Conservation (phyloP, 1,284 basidiomycete species). For the Heterobasidion parviporum region DNA sequence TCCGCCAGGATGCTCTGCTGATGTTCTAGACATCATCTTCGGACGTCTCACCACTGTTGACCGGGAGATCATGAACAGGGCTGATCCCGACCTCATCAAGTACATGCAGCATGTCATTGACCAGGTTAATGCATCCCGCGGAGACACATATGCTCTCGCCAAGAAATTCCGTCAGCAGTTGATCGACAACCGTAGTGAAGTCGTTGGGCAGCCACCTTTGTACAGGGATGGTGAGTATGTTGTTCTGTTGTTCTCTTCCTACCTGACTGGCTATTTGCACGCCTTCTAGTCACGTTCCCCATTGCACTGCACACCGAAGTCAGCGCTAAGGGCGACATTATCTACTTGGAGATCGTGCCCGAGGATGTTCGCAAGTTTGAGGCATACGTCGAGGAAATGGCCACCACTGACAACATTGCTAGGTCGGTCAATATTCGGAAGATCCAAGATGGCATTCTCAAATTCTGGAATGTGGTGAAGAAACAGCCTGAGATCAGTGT, state of each 20-base stretch:
- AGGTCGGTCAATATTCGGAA: slow-evolving; percentile 88
- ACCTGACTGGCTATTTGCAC: slow-evolving; percentile 5
- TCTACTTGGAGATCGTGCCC: slow-evolving; percentile 91
- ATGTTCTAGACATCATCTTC: slow-evolving; percentile 99
- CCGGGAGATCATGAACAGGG: slow-evolving; percentile 94
- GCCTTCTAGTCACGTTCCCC: slow-evolving; percentile 81
- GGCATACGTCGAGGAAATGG: slow-evolving; percentile 98
- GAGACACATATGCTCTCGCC: slow-evolving; percentile 88
- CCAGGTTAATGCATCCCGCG: slow-evolving; percentile 72
- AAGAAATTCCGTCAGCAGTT: slow-evolving; percentile 97
- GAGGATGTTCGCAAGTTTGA: slow-evolving; percentile 96
- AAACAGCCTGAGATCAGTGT: slow-evolving; percentile 94
- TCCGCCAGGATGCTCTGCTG: slow-evolving; percentile 87
- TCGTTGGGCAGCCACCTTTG: slow-evolving; percentile 73
- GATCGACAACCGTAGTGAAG: slow-evolving; percentile 89
- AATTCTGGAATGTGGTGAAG: slow-evolving; percentile 96
- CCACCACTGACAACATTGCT: slow-evolving; percentile 83
- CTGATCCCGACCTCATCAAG: slow-evolving; percentile 80
- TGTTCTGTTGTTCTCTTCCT: neutral
- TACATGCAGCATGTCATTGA: slow-evolving; percentile 98
- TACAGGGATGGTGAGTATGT: slow-evolving; percentile 81
- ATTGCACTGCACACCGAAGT: slow-evolving; percentile 96
- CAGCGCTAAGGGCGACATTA: slow-evolving; percentile 87
- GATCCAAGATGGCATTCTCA: slow-evolving; percentile 92
- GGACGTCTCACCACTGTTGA: slow-evolving; percentile 91